Base-by-base conservation (phyloP, 208 protist genomes). In the Crithidia fasciculata region DNA sequence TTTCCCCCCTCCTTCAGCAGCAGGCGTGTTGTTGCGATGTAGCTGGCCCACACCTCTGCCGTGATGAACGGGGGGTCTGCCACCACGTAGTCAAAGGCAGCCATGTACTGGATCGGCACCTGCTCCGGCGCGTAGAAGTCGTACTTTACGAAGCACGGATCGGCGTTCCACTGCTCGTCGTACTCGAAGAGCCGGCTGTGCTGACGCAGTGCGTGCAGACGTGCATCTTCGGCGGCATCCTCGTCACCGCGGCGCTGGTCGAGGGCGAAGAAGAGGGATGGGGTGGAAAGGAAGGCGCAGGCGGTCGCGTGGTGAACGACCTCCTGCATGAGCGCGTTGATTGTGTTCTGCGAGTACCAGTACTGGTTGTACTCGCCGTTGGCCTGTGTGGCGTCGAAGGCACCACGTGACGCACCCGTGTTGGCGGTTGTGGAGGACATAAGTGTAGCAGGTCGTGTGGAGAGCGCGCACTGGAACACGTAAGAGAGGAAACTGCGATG, bases 31-130 rank as follows among this genome's bases (percentile, higher is more conserved):
- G 90, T 94, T 36, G 81, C 66, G 4, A 92, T 72, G 82, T 98
- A 98, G 54, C 72, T 65, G 19, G 49, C 60, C 95, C 96, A 98
- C 39, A 96, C 93, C 36, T 98, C 93, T 19, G 72, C 70, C 2
- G 96, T 98, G 70, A 98, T 98, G 72, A 98, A 98, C 0, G 96
- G 96, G 39, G 96, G 96, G 68, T 98, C 96, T n/a, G 93, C 90
- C n/a, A 98, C 75, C 39, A 98, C 79, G 67, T 95, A 96, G 79
- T 97, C 94, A 68, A 96, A 98, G 63, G 72, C 74, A 19, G 77
- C 83, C 55, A 88, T 74, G 60, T 95, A 84, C 67, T 92, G 81
- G 5, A 93, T 78, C 2, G 88, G 89, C 16, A 98, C 71, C 41
- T 88, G 75, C 12, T 95, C 85, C 2, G 94, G 90, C 62, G 84